phyloP scores from a whole-genome alignment of 2,329 filamentous ascomycete genomes.

The Aurifilum marmelostoma region DNA sequence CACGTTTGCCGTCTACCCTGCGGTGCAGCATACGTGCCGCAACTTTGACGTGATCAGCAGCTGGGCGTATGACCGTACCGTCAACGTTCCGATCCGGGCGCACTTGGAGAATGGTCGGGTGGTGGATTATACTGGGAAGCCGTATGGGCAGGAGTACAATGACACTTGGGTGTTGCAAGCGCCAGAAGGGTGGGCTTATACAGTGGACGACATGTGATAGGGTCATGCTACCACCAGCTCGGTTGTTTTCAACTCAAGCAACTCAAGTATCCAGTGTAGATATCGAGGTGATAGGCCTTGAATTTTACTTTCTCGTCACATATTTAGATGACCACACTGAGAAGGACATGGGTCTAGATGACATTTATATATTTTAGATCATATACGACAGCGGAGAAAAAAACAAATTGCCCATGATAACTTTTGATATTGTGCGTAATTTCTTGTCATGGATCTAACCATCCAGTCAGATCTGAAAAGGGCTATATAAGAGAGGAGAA shows the following conservation, averaged over 20 bases:
- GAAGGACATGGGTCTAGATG: too few relatives aligned
- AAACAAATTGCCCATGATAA: background rate
- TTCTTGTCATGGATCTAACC: background rate
- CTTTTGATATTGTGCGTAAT: background rate
- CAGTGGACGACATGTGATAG: constrained; percentile 12
- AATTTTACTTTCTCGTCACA: background rate
- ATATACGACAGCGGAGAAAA: too few relatives aligned
- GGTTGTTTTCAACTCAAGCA: background rate
- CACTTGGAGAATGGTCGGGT: constrained; percentile 8
- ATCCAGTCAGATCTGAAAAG: background rate
- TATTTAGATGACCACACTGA: background rate
- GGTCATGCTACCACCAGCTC: too few relatives aligned
- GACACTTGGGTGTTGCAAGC: constrained; percentile 4
- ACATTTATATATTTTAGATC: too few relatives aligned
- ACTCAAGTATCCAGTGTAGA: background rate
- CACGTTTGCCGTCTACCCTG: constrained; percentile 1
- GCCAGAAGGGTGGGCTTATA: constrained; percentile 18
- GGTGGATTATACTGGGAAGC: constrained; percentile 14
- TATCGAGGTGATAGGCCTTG: background rate
- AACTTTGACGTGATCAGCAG: constrained; percentile 22
- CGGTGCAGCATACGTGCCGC: constrained; percentile 16
- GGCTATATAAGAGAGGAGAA: background rate
- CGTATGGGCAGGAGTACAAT: constrained; percentile 14
- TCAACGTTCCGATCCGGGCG: constrained; percentile 14
- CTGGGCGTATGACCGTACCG: constrained; percentile 19